Percentiles rank a stretch among this genome's conserved stretches.
These are phyloP conservation scores for Fremontodendron californicum DNA, from an alignment of 345 rosid species.

Conservation along the genomic window DNA sequence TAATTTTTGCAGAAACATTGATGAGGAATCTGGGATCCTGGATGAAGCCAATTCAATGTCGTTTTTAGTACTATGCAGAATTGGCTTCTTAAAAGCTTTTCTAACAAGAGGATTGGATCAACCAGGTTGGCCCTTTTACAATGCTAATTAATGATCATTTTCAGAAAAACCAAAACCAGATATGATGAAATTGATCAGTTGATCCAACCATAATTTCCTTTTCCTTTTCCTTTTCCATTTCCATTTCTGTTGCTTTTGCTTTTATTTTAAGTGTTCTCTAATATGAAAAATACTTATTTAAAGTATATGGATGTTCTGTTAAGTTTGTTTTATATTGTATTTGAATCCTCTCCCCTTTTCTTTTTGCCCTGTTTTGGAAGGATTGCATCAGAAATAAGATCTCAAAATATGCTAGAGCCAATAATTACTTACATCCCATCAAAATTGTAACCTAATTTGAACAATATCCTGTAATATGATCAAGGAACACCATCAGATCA, in stretches of 20 bases:
- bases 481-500: conserved; percentile 1
- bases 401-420: conserved; percentile 10
- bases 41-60: conserved; percentile 5
- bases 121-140: conserved; percentile 18
- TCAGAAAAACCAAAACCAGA: conserved; percentile 14
- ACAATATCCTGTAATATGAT: conserved; percentile 7
- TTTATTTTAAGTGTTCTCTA: conserved; percentile 15
- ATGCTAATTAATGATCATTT: conserved; percentile 17
- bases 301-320: background rate
- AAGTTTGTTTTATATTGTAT: background rate
- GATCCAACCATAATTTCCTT: background rate
- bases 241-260: background rate
- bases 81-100: conserved; percentile 23
- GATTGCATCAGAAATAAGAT: background rate
- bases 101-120: conserved; percentile 24
- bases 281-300: background rate
- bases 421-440: background rate
- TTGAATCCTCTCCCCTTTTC: background rate
- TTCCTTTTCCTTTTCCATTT: background rate
- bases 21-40: conserved; percentile 19
- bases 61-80: conserved; percentile 15
- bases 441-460: conserved; percentile 14
- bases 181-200: conserved; percentile 19
- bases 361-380: background rate
- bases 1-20: conserved; percentile 36